Percentiles rank a stretch among this genome's conserved stretches.
These are phyloP conservation scores for Myriosclerotinia scirpicola DNA, from an alignment of 2,329 filamentous ascomycete species.

Conservation along the genomic window DNA sequence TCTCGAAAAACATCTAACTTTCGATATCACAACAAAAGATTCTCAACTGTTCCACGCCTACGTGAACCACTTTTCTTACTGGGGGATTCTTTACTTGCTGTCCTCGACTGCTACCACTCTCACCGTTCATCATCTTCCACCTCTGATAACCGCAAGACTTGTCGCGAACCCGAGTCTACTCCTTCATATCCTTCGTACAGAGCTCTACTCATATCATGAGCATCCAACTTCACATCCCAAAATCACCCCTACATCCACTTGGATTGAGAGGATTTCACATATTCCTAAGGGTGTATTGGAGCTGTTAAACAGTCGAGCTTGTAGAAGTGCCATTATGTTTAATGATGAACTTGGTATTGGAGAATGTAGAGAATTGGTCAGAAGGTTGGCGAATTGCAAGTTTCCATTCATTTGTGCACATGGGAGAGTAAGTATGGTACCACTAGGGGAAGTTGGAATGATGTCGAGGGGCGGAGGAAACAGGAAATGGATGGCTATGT, in stretches of 20 bases:
- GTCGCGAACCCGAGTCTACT: conserved; percentile 68
- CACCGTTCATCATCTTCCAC: conserved; percentile 61
- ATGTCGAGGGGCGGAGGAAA: background rate
- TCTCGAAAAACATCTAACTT: conserved; percentile 57
- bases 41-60: conserved; percentile 55
- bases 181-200: conserved; percentile 70
- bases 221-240: conserved; percentile 10
- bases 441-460: conserved; percentile 52
- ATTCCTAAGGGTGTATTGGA: conserved; percentile 78
- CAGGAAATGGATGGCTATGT: no score
- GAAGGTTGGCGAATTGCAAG: conserved; percentile 57
- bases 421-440: conserved; percentile 66
- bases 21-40: conserved; percentile 65
- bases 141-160: conserved; percentile 74
- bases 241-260: conserved; percentile 42
- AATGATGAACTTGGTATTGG: conserved; percentile 63
- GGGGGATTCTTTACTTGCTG: conserved; percentile 66
- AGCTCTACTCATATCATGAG: conserved; percentile 62
- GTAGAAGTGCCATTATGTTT: conserved; percentile 82
- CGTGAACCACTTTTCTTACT: conserved; percentile 60
- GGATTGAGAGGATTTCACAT: conserved; percentile 62
- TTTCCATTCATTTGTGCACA: conserved; percentile 87
- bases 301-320: conserved; percentile 72
- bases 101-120: conserved; percentile 39
- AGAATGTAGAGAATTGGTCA: conserved; percentile 60